These are phyloP conservation scores for Paraphaeosphaeria sporulosa DNA, from an alignment of 2,329 filamentous ascomycete species.

Conservation along the genomic window DNA sequence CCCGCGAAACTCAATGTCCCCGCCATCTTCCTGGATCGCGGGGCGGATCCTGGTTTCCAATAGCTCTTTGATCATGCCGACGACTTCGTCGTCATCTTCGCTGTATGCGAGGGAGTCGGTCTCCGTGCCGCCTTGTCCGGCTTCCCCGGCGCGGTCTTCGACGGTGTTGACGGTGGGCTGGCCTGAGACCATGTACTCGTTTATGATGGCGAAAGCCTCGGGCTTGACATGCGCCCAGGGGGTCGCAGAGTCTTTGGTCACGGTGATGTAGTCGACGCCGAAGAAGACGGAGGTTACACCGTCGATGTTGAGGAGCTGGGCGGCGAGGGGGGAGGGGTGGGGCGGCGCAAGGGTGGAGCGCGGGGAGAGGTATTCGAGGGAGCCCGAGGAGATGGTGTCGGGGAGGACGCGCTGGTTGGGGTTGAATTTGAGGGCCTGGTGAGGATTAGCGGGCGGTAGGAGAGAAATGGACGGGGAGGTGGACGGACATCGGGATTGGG, in stretches of 20 bases:
- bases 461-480: neutral
- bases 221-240: slow-evolving; percentile 96
- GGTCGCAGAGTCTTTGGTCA: slow-evolving; percentile 86
- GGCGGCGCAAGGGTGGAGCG: slow-evolving; percentile 88
- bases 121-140: slow-evolving; percentile 58
- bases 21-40: slow-evolving; percentile 96
- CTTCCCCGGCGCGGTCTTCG: slow-evolving; percentile 63
- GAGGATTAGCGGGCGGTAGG: neutral
- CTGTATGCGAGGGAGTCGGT: slow-evolving; percentile 82
- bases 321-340: slow-evolving; percentile 88
- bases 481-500: slow-evolving; percentile 82
- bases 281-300: slow-evolving; percentile 96
- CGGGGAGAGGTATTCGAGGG: slow-evolving; percentile 90
- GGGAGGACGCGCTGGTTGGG: slow-evolving; percentile 89
- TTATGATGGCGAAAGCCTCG: slow-evolving; percentile 94
- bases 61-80: slow-evolving; percentile 98
- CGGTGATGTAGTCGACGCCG: slow-evolving; percentile 93
- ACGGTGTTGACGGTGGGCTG: slow-evolving; percentile 79
- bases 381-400: slow-evolving; percentile 73
- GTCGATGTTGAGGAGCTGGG: slow-evolving; percentile 90
- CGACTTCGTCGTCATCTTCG: slow-evolving; percentile 90
- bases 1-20: slow-evolving; percentile 93
- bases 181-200: slow-evolving; percentile 85
- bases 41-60: slow-evolving; percentile 94
- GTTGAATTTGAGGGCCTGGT: slow-evolving; percentile 83